phyloP scores from a whole-genome alignment of 805 yeast genomes.

The Cyberlindnera mycetangii region DNA sequence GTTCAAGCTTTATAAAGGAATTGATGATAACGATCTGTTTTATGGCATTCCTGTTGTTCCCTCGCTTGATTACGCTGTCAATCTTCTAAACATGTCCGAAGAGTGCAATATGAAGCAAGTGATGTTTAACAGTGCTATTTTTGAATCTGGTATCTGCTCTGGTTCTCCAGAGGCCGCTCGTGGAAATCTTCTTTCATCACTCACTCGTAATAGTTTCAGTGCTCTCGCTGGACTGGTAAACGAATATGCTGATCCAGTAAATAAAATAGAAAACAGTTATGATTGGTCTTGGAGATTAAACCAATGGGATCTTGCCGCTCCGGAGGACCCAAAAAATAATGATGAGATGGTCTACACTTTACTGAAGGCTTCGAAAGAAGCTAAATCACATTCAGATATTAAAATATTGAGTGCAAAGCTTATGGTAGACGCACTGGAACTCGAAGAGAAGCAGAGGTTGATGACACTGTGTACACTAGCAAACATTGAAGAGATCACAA shows the following conservation, averaged over 20 bases:
- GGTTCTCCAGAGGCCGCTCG: conserved; percentile 10
- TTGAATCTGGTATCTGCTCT: conserved; percentile 41
- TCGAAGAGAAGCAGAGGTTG: conserved; percentile 2
- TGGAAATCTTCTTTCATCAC: conserved; percentile 33
- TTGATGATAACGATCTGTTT: conserved; percentile 62
- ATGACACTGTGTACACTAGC: conserved; percentile 12
- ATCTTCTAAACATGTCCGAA: conserved; percentile 34
- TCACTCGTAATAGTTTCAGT: conserved; percentile 49
- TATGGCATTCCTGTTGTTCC: conserved; percentile 64
- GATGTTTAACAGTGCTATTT: conserved; percentile 52
- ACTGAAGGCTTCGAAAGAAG: conserved; percentile 45
- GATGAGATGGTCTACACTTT: conserved; percentile 50
- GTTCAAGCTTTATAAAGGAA: conserved; percentile 42
- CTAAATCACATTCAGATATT: conserved; percentile 13
- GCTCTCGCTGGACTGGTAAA: conserved; percentile 53
- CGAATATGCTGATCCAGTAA: conserved; percentile 17
- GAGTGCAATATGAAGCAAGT: conserved; percentile 40
- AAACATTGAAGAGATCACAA: conserved; percentile 15
- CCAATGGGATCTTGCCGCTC: conserved; percentile 70
- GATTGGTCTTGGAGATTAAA: conserved; percentile 75
- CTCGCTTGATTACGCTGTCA: conserved; percentile 49
- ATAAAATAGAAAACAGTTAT: conserved; percentile 33
- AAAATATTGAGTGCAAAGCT: conserved; percentile 21
- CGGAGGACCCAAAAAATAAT: conserved; percentile 35
- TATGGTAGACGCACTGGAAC: conserved; percentile 10